Conservation (phyloP, 164 flowering plant species). For the Magnolia changhungtana region DNA sequence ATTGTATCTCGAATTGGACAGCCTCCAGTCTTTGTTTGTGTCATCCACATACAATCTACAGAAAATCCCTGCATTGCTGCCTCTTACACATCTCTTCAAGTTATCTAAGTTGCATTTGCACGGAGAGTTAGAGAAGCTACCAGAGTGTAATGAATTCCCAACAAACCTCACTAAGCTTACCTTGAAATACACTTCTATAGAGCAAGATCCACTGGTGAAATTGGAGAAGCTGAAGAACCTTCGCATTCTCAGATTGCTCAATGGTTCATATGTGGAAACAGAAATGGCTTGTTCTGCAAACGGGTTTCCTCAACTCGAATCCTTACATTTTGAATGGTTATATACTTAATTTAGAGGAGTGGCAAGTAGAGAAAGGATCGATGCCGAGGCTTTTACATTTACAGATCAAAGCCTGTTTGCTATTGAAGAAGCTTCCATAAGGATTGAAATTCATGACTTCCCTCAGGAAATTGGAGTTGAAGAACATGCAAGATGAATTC, state of each 20-base stretch:
- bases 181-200: too few species aligned
- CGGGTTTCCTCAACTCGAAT: neutral
- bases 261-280: neutral
- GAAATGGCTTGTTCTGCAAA: neutral
- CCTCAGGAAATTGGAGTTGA: neutral
- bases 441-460: neutral
- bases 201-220: neutral
- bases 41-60: neutral
- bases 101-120: neutral
- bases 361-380: neutral
- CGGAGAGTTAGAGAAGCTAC: neutral
- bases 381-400: neutral
- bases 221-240: neutral
- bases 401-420: fast-evolving
- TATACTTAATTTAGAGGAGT: neutral
- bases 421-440: neutral
- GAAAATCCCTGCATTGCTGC: neutral
- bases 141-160: neutral
- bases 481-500: neutral
- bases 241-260: neutral
- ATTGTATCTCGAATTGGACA: too few species aligned
- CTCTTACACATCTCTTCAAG: neutral
- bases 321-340: fast-evolving
- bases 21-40: neutral
- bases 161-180: neutral